These are phyloP conservation scores for Didymella glomerata DNA, from an alignment of 2,329 filamentous ascomycete species.

Conservation along the genomic window DNA sequence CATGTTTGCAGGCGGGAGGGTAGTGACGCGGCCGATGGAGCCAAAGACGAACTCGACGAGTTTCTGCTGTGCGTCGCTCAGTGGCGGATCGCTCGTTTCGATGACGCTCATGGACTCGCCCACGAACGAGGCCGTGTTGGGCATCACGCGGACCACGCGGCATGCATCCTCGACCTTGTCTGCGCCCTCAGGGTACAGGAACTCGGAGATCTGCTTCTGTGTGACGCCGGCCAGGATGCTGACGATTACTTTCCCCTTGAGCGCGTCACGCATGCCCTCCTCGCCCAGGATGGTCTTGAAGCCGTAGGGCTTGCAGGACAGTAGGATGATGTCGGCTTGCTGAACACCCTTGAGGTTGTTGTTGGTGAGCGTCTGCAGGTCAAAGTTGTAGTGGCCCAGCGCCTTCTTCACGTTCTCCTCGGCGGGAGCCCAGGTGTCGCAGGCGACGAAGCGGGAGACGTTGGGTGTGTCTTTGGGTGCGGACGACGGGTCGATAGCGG, in stretches of 20 bases:
- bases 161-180: slow-evolving; percentile 58
- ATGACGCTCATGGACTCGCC: slow-evolving; percentile 84
- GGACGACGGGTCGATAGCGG: slow-evolving; percentile 52
- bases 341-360: slow-evolving; percentile 74
- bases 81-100: slow-evolving; percentile 66
- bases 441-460: slow-evolving; percentile 81
- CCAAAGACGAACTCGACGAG: slow-evolving; percentile 81
- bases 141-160: slow-evolving; percentile 79
- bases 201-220: slow-evolving; percentile 70
- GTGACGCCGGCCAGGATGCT: slow-evolving; percentile 82
- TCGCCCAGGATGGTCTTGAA: slow-evolving; percentile 72
- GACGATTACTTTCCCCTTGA: slow-evolving; percentile 81
- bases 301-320: slow-evolving; percentile 83
- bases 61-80: slow-evolving; percentile 61
- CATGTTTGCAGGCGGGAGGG: slow-evolving; percentile 73
- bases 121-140: slow-evolving; percentile 82
- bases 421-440: slow-evolving; percentile 74
- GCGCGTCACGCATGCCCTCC: slow-evolving; percentile 73
- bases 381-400: slow-evolving; percentile 68
- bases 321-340: slow-evolving; percentile 75
- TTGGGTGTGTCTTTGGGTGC: slow-evolving; percentile 50
- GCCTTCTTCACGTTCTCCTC: slow-evolving; percentile 73
- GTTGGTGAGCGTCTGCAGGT: slow-evolving; percentile 73
- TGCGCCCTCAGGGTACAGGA: slow-evolving; percentile 65
- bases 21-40: slow-evolving; percentile 74